Conservation (phyloP, 1,139 yeast genomes). For the Pichia sp. region DNA sequence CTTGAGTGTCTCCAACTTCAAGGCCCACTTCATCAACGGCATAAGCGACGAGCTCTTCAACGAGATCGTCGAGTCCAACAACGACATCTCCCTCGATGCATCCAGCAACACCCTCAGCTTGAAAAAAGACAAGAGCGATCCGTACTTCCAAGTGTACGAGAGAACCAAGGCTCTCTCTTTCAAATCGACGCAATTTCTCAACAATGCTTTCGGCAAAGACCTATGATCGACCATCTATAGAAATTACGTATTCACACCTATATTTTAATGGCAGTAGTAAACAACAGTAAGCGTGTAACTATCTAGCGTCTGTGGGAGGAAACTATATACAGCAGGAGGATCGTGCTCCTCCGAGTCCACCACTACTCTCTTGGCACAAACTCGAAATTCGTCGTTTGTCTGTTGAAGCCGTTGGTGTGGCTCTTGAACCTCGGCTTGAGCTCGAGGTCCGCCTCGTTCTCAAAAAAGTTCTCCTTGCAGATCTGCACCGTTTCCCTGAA, state of each 20-base stretch:
- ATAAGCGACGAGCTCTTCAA: conserved; percentile 8
- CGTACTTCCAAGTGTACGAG: conserved; percentile 56
- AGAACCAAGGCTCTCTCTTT: conserved; percentile 57
- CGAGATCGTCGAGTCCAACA: conserved; percentile 13
- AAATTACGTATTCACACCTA: not conserved
- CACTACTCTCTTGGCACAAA: conserved; percentile 30
- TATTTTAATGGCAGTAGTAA: not conserved
- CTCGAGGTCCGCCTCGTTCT: conserved; percentile 19
- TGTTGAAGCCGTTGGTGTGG: conserved; percentile 30
- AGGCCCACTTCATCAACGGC: conserved; percentile 16
- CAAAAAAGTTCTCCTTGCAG: conserved; percentile 57
- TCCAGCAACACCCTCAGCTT: conserved; percentile 32
- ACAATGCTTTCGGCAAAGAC: conserved; percentile 32
- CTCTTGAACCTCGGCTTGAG: conserved; percentile 31
- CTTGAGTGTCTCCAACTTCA: conserved; percentile 21
- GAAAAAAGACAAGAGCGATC: conserved; percentile 44
- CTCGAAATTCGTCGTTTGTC: conserved; percentile 26
- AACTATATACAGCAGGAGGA: not conserved
- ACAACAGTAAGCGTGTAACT: not conserved
- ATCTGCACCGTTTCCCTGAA: conserved; percentile 63
- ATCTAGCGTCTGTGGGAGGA: too few species aligned
- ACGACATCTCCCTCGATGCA: conserved; percentile 7
- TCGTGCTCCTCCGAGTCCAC: not conserved
- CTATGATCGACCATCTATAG: not conserved
- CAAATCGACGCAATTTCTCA: conserved; percentile 50